These are phyloP conservation scores for Aspergillus coremiiformis DNA, from an alignment of 495 filamentous ascomycete species.

Conservation along the genomic window DNA sequence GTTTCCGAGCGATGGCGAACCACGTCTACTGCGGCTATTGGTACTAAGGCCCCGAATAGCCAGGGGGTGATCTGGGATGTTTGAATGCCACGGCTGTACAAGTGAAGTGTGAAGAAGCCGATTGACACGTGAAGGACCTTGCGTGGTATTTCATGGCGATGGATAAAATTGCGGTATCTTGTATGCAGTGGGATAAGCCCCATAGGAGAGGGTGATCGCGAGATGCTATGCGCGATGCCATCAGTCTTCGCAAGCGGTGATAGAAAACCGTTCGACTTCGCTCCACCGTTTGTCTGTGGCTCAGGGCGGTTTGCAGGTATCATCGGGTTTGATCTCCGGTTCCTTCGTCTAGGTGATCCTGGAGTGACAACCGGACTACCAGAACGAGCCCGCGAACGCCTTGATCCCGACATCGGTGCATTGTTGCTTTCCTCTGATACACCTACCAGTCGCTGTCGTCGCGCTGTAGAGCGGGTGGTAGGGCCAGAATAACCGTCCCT, in stretches of 20 bases:
- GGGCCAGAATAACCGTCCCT: constrained; percentile 53
- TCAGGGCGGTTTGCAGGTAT: constrained; percentile 32
- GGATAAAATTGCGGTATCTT: constrained; percentile 42
- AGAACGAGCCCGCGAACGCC: constrained; percentile 34
- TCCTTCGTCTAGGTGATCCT: constrained; percentile 31
- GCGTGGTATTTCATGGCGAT: constrained; percentile 44
- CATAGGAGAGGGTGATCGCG: constrained; percentile 80
- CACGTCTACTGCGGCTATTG: constrained; percentile 75
- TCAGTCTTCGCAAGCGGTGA: constrained; percentile 51
- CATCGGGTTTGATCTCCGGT: constrained; percentile 38
- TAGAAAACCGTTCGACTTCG: constrained; percentile 58
- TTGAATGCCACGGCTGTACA: constrained; percentile 73
- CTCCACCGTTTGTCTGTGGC: constrained; percentile 34
- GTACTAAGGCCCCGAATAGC: constrained; percentile 75
- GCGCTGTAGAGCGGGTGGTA: constrained; percentile 55
- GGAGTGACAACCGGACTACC: constrained; percentile 16
- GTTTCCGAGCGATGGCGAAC: constrained; percentile 70
- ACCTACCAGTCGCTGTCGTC: constrained; percentile 39
- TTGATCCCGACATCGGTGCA: constrained; percentile 30
- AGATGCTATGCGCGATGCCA: constrained; percentile 64
- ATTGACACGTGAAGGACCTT: constrained; percentile 73
- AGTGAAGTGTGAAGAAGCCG: constrained; percentile 79
- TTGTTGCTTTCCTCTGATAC: constrained; percentile 37
- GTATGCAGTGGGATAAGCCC: constrained; percentile 92
- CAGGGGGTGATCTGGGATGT: constrained; percentile 69